Evolutionary conservation across 2,329 filamentous ascomycete species (phyloP).

Genomic region (Trichoderma sp.): DNA sequence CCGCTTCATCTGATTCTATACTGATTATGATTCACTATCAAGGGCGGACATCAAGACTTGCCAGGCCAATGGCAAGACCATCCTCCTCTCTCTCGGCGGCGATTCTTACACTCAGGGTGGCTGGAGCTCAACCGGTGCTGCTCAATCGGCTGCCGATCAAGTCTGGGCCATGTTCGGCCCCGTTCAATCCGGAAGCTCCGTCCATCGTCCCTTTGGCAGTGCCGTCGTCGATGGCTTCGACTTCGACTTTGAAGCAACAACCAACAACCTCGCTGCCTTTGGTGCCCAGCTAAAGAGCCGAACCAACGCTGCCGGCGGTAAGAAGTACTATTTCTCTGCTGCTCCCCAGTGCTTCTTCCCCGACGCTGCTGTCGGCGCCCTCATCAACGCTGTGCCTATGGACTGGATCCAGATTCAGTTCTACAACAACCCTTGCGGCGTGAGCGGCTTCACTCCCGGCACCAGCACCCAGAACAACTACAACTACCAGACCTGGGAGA

Average conservation of each 20-base stretch:
- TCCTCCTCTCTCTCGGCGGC: constrained; percentile 69
- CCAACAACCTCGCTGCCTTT: constrained; percentile 60
- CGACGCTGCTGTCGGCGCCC: constrained; percentile 55
- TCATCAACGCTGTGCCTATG: constrained; percentile 54
- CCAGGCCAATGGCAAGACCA: constrained; percentile 64
- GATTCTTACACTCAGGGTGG: constrained; percentile 68
- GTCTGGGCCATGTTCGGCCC: constrained; percentile 73
- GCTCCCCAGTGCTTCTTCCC: constrained; percentile 69
- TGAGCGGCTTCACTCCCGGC: constrained; percentile 48
- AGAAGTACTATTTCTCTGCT: constrained; percentile 61
- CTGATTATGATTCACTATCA: neutral
- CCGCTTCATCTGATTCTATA: neutral
- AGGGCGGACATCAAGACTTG: constrained; percentile 56
- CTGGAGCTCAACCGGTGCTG: constrained; percentile 53
- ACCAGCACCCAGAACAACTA: constrained; percentile 49
- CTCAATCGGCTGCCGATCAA: constrained; percentile 54
- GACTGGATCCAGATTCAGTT: constrained; percentile 65
- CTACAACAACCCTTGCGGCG: constrained; percentile 67
- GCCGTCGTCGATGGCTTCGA: constrained; percentile 72
- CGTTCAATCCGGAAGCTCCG: constrained; percentile 37
- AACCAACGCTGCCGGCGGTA: constrained; percentile 51
- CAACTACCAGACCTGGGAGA: constrained; percentile 64
- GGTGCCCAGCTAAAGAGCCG: constrained; percentile 53
- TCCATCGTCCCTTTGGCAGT: constrained; percentile 63
- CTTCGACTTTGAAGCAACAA: constrained; percentile 66